Conservation (phyloP, 768 basidiomycete genomes). For the Auriscalpium orientale region DNA sequence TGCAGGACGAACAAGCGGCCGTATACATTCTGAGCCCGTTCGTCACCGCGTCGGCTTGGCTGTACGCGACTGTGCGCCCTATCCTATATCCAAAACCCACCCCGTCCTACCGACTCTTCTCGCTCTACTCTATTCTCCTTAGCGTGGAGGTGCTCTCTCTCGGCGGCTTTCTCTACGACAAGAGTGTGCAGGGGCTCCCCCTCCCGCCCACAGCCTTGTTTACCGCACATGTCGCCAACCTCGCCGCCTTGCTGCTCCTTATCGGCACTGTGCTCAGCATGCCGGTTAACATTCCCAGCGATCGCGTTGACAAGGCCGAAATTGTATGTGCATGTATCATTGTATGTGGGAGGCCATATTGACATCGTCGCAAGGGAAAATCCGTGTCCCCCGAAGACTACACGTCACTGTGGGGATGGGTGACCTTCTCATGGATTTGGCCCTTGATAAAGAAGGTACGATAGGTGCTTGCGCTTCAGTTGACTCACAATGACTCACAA, state of each 20-base stretch:
- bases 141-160: conserved; percentile 39
- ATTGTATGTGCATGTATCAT: conserved; percentile 44
- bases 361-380: conserved; percentile 33
- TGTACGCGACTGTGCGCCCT: conserved; percentile 57
- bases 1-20: conserved; percentile 22
- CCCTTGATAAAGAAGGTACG: conserved; percentile 49
- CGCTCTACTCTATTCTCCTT: conserved; percentile 47
- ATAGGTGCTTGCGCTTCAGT: not conserved
- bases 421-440: conserved; percentile 64
- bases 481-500: not conserved
- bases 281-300: conserved; percentile 62
- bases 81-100: conserved; percentile 47
- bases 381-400: conserved; percentile 71
- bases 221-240: conserved; percentile 29
- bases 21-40: conserved; percentile 36
- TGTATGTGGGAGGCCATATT: not conserved
- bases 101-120: conserved; percentile 55
- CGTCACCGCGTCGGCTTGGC: conserved; percentile 51
- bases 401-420: conserved; percentile 62
- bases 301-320: conserved; percentile 39
- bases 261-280: conserved; percentile 46
- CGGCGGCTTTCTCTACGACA: conserved; percentile 48
- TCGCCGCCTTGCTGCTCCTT: conserved; percentile 35
- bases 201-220: conserved; percentile 30
- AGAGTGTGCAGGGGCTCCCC: conserved; percentile 34